Base-by-base conservation (phyloP, 2,329 filamentous ascomycete species). In the Diaporthe sp. region DNA sequence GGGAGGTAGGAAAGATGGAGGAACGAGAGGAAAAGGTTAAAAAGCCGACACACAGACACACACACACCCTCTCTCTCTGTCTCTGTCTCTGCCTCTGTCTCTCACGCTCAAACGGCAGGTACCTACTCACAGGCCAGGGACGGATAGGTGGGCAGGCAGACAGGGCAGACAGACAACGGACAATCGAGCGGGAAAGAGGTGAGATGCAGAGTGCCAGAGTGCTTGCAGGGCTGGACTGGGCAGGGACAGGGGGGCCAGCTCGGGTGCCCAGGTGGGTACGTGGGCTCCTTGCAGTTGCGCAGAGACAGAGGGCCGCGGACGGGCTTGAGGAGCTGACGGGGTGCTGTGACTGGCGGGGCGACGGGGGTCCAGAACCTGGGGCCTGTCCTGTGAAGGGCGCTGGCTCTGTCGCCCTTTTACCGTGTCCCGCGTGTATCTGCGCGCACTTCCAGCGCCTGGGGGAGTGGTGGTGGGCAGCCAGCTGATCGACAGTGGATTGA, bases 11-110 rank as follows among this genome's bases (percentile, higher is more conserved):
- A n/a, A 13, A 42, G 55, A 71, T 51, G 53, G 51, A 59, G 69
- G 69, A 59, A 51, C 39, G 69, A 71, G 55, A 70, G 53, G 53
- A 70, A 70, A 71, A 71, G 55, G 42, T 61, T 71, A 71, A 51
- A 59, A 61, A 42, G 22, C 37, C 55, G 42, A 56, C 69, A 59
- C 55, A 61, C 69, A 37, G 56, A 59, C 56, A 61, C 55, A 63
- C 42, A 59, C 68, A 19, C 59, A 19, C 58, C 9, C 58, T 9
- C 55, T 3, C 30, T 12, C 50, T 13, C 50, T 53, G 50, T 51
- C n/a, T 27, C 5, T 35, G 9, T 9, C 32, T 35, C 32, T n/a
- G n/a, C 7, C 10, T 37, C 37, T 3, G 37, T 39, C 22, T 10
- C 22, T n/a, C 44, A 32, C 30, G 9, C 63, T 19, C 63, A 27